Evolutionary conservation across 495 filamentous ascomycete species (phyloP).

Genomic region (Umbilicaria muhlenbergii): DNA sequence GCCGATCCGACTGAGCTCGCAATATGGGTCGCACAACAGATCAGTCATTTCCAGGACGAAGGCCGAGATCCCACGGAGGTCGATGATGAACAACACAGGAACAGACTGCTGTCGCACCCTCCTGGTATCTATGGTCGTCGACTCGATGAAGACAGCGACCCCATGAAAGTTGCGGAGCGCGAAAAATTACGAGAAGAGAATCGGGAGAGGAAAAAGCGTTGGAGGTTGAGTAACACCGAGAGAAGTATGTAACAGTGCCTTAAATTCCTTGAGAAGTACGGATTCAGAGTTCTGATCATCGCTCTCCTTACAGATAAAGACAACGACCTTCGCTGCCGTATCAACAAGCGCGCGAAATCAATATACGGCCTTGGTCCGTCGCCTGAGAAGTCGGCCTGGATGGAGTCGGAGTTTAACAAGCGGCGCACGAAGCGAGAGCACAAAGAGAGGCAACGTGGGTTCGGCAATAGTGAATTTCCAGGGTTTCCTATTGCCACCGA

Average conservation of each 20-base stretch:
- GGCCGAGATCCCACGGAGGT: background rate
- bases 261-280: background rate
- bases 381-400: slow-evolving; percentile 15
- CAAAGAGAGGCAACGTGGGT: slow-evolving; percentile 5
- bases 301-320: slow-evolving; percentile 15
- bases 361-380: slow-evolving; percentile 11
- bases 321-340: slow-evolving; percentile 22
- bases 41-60: slow-evolving; percentile 3
- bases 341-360: slow-evolving; percentile 20
- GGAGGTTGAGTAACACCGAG: slow-evolving; percentile 21
- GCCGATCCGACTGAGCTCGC: slow-evolving; percentile 7
- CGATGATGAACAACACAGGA: background rate
- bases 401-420: slow-evolving; percentile 19
- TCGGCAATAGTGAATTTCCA: background rate
- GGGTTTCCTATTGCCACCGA: slow-evolving; percentile 1
- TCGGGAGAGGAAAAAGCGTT: slow-evolving; percentile 21
- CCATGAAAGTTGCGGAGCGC: slow-evolving; percentile 14
- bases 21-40: slow-evolving; percentile 9
- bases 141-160: slow-evolving; percentile 4
- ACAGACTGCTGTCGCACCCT: background rate
- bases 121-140: background rate
- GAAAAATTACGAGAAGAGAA: slow-evolving; percentile 20
- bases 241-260: slow-evolving; percentile 13
- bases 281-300: slow-evolving; percentile 1
- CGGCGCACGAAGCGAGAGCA: slow-evolving; percentile 15